Evolutionary conservation across 1,139 yeast genomes (phyloP).

Genomic region (Zygotorulaspora mrakii): DNA sequence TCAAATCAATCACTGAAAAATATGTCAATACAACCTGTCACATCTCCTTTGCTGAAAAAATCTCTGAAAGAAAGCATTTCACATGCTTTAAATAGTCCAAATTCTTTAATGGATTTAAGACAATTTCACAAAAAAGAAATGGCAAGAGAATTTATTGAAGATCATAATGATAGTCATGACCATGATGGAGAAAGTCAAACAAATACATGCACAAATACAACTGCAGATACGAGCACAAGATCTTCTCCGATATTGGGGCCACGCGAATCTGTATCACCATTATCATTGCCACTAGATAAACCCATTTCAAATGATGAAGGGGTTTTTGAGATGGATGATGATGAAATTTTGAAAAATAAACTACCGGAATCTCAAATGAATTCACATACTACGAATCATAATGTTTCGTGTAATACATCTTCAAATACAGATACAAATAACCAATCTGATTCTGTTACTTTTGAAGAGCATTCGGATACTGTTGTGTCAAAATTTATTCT

Average conservation of each 20-base stretch:
- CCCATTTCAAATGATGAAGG: slow-evolving; percentile 19
- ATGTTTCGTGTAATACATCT: too few species aligned
- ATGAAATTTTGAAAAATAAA: slow-evolving; percentile 5
- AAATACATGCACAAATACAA: too few species aligned
- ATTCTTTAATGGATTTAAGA: slow-evolving; percentile 33
- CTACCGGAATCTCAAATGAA: too few species aligned
- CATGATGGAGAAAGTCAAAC: too few species aligned
- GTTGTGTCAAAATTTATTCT: slow-evolving; percentile 60
- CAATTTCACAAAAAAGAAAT: slow-evolving; percentile 31
- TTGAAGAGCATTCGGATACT: slow-evolving; percentile 32
- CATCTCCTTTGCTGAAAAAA: slow-evolving; percentile 26
- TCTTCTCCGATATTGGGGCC: slow-evolving; percentile 8
- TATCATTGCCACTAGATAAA: slow-evolving; percentile 12
- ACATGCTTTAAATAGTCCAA: slow-evolving; percentile 28
- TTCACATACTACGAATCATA: too few species aligned
- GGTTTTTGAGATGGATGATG: slow-evolving; percentile 30
- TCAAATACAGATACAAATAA: too few species aligned
- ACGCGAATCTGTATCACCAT: slow-evolving; percentile 13
- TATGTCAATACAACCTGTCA: slow-evolving; percentile 13
- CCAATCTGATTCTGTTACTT: slow-evolving; percentile 21
- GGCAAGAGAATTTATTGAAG: slow-evolving; percentile 18
- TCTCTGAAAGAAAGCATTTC: slow-evolving; percentile 27
- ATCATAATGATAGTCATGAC: too few species aligned
- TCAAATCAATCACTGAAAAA: slow-evolving; percentile 22
- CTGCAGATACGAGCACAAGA: slow-evolving; percentile 4